phyloP scores from a whole-genome alignment of 2,329 filamentous ascomycete genomes.

The Hortaea sp. region DNA sequence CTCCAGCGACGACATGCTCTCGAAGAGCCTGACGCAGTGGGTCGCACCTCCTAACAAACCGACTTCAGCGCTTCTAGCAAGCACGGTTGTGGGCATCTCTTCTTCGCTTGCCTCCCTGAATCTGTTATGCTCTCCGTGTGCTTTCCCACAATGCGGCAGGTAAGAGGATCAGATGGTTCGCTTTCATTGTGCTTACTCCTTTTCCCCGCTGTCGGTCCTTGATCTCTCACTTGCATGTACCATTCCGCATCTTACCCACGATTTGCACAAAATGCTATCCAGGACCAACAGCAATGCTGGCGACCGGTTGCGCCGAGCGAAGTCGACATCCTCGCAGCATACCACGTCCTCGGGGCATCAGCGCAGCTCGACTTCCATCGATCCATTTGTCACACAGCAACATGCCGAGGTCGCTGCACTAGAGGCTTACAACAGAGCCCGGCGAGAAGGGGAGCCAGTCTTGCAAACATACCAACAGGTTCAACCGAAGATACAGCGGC shows the following conservation, averaged over 20 bases:
- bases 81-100: too few species aligned
- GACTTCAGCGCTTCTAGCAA: too few species aligned
- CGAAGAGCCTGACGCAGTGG: too few species aligned
- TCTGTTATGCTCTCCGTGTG: too few species aligned
- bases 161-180: too few species aligned
- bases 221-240: conserved; percentile 2
- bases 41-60: too few species aligned
- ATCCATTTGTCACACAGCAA: conserved; percentile 41
- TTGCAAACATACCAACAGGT: conserved; percentile 2
- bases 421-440: conserved; percentile 49
- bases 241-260: conserved; percentile 4
- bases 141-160: too few species aligned
- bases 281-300: conserved; percentile 22
- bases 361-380: conserved; percentile 10
- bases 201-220: neutral
- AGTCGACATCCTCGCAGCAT: conserved; percentile 25
- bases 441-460: conserved; percentile 27
- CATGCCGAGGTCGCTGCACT: conserved; percentile 55
- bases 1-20: too few species aligned
- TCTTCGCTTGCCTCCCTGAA: too few species aligned
- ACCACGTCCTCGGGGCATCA: conserved; percentile 26
- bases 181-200: too few species aligned
- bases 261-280: conserved; percentile 19
- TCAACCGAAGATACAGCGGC: conserved; percentile 10
- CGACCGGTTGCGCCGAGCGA: conserved; percentile 22